A percentile compares a stretch with the other conserved stretches of the same genome.
Evolutionary conservation across 768 basidiomycete species (phyloP).

Genomic region (Boletus speciosus): DNA sequence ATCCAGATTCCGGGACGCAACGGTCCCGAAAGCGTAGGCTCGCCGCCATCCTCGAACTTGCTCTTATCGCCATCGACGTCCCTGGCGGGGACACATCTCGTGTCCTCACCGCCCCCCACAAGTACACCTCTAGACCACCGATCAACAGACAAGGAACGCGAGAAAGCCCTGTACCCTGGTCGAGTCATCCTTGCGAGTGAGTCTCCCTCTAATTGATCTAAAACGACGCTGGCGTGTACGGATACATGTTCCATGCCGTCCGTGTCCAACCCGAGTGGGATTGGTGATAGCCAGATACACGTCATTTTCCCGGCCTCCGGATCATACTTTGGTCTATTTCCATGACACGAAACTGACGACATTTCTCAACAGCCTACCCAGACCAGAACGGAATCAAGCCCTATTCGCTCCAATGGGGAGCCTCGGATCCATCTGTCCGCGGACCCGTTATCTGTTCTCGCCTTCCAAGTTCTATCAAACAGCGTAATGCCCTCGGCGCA

Average conservation of each 20-base stretch:
- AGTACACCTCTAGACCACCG: slow-evolving; percentile 17
- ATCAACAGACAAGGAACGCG: slow-evolving; percentile 57
- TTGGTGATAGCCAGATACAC: background rate
- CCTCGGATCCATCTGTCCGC: slow-evolving; percentile 54
- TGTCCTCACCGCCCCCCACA: slow-evolving; percentile 26
- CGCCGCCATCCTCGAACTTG: slow-evolving; percentile 23
- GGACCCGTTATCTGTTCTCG: slow-evolving; percentile 91
- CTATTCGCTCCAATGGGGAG: slow-evolving; percentile 79
- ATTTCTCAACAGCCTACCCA: slow-evolving; percentile 63
- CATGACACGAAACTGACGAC: slow-evolving; percentile 10
- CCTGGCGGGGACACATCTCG: slow-evolving; percentile 23
- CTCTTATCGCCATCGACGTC: slow-evolving; percentile 30
- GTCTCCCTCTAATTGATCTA: slow-evolving; percentile 26
- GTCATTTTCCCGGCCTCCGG: slow-evolving; percentile 7
- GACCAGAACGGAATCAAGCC: slow-evolving; percentile 88
- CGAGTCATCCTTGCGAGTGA: slow-evolving; percentile 81
- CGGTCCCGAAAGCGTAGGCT: slow-evolving; percentile 9
- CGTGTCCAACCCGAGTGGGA: background rate
- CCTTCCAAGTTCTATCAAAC: slow-evolving; percentile 78
- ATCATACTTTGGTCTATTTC: slow-evolving; percentile 10
- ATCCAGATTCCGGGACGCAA: slow-evolving; percentile 26
- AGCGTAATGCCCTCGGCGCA: slow-evolving; percentile 90
- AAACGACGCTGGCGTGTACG: background rate
- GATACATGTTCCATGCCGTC: background rate
- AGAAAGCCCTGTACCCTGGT: slow-evolving; percentile 75